A percentile compares a stretch with the other conserved stretches of the same genome.
These are phyloP conservation scores for Dittrichia graveolens DNA, from an alignment of 129 eudicot genomes.

Conservation along the genomic window DNA sequence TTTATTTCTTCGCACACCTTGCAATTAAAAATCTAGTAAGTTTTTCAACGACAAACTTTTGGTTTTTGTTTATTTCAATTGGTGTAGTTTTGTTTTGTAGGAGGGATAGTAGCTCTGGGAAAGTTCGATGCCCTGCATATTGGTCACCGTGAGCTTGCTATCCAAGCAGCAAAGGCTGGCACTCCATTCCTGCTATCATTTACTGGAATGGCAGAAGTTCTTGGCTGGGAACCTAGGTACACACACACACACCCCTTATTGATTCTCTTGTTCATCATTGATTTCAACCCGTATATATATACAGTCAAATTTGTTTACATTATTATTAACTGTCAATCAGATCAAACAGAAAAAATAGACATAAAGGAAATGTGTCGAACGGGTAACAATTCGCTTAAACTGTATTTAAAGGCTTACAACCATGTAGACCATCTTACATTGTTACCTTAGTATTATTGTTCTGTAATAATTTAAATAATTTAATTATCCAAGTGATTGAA, in stretches of 20 bases:
- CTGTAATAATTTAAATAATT: too few relatives aligned
- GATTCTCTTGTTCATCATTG: background rate
- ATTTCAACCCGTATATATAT: background rate
- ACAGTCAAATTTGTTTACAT: background rate
- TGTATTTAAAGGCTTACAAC: background rate
- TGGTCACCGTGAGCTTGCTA: conserved; percentile 98
- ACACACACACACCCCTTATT: background rate
- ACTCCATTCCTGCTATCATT: conserved; percentile 81
- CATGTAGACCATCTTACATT: background rate
- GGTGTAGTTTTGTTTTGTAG: conserved; percentile 35
- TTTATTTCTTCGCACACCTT: background rate
- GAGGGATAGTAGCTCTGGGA: conserved; percentile 94
- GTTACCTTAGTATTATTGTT: background rate
- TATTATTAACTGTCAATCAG: background rate
- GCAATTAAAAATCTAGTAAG: background rate
- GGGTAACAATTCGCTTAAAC: background rate
- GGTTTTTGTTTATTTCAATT: conserved; percentile 1
- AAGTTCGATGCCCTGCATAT: conserved; percentile 97
- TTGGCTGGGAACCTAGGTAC: conserved; percentile 99
- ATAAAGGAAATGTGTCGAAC: background rate
- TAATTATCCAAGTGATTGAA: conserved; percentile 10
- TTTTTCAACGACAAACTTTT: background rate
- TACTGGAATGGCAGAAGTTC: conserved; percentile 92
- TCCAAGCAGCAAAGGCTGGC: conserved; percentile 88
- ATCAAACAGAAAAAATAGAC: background rate